These are phyloP conservation scores for Ophiostoma sp. DNA, from an alignment of 2,329 filamentous ascomycete genomes.

Conservation along the genomic window DNA sequence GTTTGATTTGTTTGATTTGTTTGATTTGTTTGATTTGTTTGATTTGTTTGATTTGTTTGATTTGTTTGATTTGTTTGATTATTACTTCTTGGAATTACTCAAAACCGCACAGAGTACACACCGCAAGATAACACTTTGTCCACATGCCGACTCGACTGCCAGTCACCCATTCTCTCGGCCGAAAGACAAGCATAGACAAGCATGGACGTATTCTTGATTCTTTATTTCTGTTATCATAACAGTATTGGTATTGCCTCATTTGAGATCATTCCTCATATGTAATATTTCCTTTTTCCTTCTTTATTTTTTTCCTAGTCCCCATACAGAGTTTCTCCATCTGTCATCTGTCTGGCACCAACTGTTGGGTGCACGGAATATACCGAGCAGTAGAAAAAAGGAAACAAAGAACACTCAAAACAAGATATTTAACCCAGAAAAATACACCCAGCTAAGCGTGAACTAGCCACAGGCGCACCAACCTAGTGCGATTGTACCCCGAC, in stretches of 20 bases:
- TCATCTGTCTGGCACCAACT: slow-evolving; percentile 1
- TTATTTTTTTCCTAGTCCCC: not conserved
- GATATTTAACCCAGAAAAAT: not conserved
- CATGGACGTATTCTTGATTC: not conserved
- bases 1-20: no score
- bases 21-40: no score
- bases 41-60: no score
- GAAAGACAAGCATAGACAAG: not conserved
- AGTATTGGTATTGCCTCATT: not conserved
- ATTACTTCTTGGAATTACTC: not conserved
- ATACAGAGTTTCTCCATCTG: slow-evolving; percentile 7
- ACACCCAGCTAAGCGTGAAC: no score
- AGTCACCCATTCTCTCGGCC: not conserved
- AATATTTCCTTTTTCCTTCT: not conserved
- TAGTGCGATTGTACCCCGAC: no score
- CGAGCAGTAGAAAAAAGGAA: not conserved
- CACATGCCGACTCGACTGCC: not conserved
- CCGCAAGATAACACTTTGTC: slow-evolving; percentile 10
- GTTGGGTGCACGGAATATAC: not conserved
- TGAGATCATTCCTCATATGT: not conserved
- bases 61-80: not conserved
- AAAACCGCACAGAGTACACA: not conserved
- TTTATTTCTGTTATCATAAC: not conserved
- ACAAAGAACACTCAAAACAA: not conserved
- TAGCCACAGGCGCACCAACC: no score